Evolutionary conservation across 116 monocot species (phyloP).

Genomic region (Papilionanthe hybrid): DNA sequence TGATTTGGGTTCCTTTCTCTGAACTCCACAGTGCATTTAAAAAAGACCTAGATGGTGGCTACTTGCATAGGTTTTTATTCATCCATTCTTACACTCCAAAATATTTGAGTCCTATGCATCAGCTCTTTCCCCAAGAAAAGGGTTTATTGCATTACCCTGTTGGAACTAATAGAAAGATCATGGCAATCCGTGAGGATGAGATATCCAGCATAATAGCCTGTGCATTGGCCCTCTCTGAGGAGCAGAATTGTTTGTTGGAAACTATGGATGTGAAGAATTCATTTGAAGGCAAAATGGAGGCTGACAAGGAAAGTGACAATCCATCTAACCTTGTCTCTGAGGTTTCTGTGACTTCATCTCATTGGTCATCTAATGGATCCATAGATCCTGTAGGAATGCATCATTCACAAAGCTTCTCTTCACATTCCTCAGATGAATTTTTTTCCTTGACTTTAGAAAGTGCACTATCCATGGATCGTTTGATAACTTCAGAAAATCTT

Average conservation of each 20-base stretch:
- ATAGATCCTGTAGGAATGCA: conserved; percentile 39
- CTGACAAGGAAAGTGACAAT: conserved; percentile 26
- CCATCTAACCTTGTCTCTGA: conserved; percentile 18
- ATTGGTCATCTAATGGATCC: conserved; percentile 50
- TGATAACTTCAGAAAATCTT: conserved; percentile 35
- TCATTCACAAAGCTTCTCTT: conserved; percentile 32
- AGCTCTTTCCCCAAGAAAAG: conserved; percentile 23
- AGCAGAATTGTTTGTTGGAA: conserved; percentile 16
- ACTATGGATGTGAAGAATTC: conserved; percentile 22
- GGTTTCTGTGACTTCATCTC: conserved; percentile 26
- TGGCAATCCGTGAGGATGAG: conserved; percentile 68
- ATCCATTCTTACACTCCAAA: conserved; percentile 39
- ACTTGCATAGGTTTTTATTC: conserved; percentile 47
- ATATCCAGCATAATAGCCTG: conserved; percentile 82
- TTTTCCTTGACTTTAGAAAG: conserved; percentile 25
- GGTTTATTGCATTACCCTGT: conserved; percentile 45
- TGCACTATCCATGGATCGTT: conserved; percentile 24
- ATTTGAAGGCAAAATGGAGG: conserved; percentile 26
- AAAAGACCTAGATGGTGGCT: conserved; percentile 44
- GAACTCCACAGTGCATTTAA: conserved; percentile 43
- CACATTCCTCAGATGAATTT: conserved; percentile 58
- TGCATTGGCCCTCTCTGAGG: conserved; percentile 43
- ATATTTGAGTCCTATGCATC: conserved; percentile 40
- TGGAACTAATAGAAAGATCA: conserved; percentile 36
- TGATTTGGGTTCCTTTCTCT: conserved; percentile 69